Conservation (phyloP, 306 rosid species). For the Comarum palustre region DNA sequence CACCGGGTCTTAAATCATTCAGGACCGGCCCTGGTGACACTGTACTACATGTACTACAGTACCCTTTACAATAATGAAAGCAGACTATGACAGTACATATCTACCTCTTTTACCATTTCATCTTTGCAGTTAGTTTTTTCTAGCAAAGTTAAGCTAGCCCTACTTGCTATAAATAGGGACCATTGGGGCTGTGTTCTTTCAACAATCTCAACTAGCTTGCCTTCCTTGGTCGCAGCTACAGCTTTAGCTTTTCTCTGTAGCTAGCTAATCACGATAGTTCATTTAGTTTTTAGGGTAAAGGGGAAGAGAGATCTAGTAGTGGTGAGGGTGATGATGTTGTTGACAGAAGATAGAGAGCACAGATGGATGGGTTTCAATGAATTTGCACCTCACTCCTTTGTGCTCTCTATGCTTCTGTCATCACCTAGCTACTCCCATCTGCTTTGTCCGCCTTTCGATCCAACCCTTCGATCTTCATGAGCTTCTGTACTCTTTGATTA, state of each 20-base stretch:
- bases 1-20: too few species aligned
- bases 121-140: neutral
- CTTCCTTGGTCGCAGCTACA: neutral
- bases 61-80: neutral
- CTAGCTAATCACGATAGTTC: neutral
- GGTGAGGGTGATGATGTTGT: slow-evolving; percentile 39
- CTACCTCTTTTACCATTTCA: slow-evolving; percentile 21
- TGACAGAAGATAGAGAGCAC: slow-evolving; percentile 99
- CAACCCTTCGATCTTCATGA: too few species aligned
- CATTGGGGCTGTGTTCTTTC: slow-evolving; percentile 7
- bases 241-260: neutral
- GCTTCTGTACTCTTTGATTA: neutral
- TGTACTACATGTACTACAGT: too few species aligned
- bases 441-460: neutral
- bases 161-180: slow-evolving; percentile 57
- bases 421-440: slow-evolving; percentile 21
- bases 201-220: neutral
- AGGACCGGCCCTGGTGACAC: too few species aligned
- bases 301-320: slow-evolving; percentile 1
- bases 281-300: neutral
- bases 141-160: neutral
- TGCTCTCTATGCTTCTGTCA: slow-evolving; percentile 73
- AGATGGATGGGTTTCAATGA: slow-evolving; percentile 57
- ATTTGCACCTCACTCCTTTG: slow-evolving; percentile 50
- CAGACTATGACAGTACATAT: slow-evolving; percentile 13